Evolutionary conservation across 2,329 filamentous ascomycete genomes (phyloP).

Genomic region (Botrytis pseudocinerea): DNA sequence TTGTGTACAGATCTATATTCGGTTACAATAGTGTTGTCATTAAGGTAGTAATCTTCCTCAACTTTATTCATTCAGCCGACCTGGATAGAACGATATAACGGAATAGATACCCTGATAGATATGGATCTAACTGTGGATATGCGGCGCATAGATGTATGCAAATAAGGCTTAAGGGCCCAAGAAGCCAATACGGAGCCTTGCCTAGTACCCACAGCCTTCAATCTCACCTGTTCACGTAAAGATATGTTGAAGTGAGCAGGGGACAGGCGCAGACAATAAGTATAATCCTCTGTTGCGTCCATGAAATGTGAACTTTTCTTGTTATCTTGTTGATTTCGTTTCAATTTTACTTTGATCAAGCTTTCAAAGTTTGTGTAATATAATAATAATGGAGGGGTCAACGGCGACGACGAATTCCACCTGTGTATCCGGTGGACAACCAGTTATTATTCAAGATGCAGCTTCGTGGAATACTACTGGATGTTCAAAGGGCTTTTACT

Average conservation of each 20-base stretch:
- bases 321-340: background rate
- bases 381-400: background rate
- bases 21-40: background rate
- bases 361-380: background rate
- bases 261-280: background rate
- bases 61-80: background rate
- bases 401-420: conserved; percentile 15
- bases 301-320: background rate
- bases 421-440: conserved; percentile 13
- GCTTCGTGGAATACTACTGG: conserved; percentile 18
- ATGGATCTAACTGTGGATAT: conserved; percentile 14
- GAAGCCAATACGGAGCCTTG: background rate
- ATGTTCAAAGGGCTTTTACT: conserved; percentile 17
- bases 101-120: background rate
- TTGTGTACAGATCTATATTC: background rate
- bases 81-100: background rate
- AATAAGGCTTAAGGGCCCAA: conserved; percentile 13
- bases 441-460: conserved; percentile 17
- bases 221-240: conserved; percentile 20
- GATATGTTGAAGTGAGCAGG: conserved; percentile 5
- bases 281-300: background rate
- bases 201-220: background rate
- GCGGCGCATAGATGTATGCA: background rate
- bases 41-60: background rate
- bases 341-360: background rate